Conservation (phyloP, 2,329 filamentous ascomycete species). For the Periconia sp. region DNA sequence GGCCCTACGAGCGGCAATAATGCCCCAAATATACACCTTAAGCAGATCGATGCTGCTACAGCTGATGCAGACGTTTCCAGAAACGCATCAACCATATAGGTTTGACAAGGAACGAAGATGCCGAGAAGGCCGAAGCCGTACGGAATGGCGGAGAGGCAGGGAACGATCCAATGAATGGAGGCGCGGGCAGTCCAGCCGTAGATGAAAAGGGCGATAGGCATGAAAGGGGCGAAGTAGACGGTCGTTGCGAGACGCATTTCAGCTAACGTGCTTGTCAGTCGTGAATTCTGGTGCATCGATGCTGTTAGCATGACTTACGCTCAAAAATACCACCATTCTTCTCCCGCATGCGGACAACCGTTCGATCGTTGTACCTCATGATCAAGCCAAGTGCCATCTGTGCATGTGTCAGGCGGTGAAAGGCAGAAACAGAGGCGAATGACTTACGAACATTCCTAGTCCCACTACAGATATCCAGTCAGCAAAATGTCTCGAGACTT, state of each 20-base stretch:
- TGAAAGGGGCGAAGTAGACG: slow-evolving; percentile 50
- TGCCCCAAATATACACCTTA: slow-evolving; percentile 59
- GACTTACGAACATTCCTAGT: slow-evolving; percentile 20
- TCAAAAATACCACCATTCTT: slow-evolving; percentile 25
- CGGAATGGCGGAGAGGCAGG: slow-evolving; percentile 24
- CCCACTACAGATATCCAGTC: slow-evolving; percentile 3
- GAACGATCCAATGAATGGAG: slow-evolving; percentile 26
- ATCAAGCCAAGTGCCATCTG: slow-evolving; percentile 19
- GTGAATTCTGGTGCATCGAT: neutral
- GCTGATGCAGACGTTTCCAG: slow-evolving; percentile 62
- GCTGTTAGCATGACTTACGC: slow-evolving; percentile 11
- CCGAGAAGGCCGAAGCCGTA: slow-evolving; percentile 25
- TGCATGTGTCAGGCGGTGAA: neutral
- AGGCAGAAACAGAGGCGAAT: neutral
- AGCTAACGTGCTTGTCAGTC: slow-evolving; percentile 10
- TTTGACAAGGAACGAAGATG: slow-evolving; percentile 47
- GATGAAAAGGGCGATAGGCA: slow-evolving; percentile 22
- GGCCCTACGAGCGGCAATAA: slow-evolving; percentile 62
- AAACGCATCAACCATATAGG: slow-evolving; percentile 68
- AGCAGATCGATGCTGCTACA: slow-evolving; percentile 41
- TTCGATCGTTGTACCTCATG: slow-evolving; percentile 21
- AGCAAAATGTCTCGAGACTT: no score
- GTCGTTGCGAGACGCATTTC: slow-evolving; percentile 48
- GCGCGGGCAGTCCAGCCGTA: slow-evolving; percentile 28
- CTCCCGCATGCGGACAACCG: slow-evolving; percentile 16